Percentiles rank a stretch among this genome's conserved stretches.
These are phyloP conservation scores for Orobanche coerulescens DNA, from an alignment of 257 asterid genomes.

Conservation along the genomic window DNA sequence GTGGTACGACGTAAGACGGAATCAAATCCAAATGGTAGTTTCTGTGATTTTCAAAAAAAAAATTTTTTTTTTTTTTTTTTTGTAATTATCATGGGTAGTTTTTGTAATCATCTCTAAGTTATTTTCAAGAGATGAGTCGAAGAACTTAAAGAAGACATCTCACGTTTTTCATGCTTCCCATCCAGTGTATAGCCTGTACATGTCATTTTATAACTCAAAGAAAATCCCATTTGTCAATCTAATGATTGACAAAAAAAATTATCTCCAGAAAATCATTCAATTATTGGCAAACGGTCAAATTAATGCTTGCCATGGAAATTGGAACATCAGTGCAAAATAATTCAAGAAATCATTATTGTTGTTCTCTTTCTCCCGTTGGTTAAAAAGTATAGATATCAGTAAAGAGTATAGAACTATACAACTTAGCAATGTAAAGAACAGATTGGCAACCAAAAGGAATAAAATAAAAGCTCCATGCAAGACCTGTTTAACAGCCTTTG, in stretches of 20 bases:
- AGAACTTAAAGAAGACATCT: too few species aligned
- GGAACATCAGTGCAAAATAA: not conserved
- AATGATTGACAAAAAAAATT: too few species aligned
- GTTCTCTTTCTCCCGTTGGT: not conserved
- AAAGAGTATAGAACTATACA: not conserved
- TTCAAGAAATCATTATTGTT: not conserved
- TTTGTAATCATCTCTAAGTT: too few species aligned
- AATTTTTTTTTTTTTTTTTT: too few species aligned
- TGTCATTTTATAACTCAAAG: too few species aligned
- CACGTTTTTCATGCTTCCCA: too few species aligned
- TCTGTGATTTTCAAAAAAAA: too few species aligned
- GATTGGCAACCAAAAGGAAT: not conserved
- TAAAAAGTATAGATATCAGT: not conserved
- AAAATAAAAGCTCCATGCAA: conserved; percentile 1
- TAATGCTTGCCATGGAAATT: not conserved
- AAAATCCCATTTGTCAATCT: not conserved
- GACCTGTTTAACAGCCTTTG: conserved; percentile 72
- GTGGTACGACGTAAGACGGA: too few species aligned
- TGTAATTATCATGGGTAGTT: too few species aligned
- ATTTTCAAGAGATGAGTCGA: not conserved
- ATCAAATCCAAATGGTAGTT: too few species aligned
- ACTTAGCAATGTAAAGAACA: not conserved
- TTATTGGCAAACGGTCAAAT: conserved; percentile 1
- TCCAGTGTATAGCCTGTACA: too few species aligned
- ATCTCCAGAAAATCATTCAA: not conserved